A percentile compares a stretch with the other conserved stretches of the same genome.
phyloP scores from a whole-genome alignment of 768 basidiomycete species.

The Boletus insuetus region DNA sequence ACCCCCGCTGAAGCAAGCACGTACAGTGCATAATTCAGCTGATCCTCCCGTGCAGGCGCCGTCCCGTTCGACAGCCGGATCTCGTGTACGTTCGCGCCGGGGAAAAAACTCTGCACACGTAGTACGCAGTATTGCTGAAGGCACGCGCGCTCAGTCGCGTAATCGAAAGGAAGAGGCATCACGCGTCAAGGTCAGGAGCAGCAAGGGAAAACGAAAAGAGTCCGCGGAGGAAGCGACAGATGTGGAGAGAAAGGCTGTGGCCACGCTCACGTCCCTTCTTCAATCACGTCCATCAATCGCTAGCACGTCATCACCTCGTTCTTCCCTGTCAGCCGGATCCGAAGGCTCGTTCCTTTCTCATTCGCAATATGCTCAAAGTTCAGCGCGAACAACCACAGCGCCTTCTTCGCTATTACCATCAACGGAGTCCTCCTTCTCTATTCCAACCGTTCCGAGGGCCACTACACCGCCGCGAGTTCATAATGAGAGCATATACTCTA shows the following conservation, averaged over 20 bases:
- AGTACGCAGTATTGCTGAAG: slow-evolving; percentile 45
- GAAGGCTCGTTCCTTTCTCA: slow-evolving; percentile 64
- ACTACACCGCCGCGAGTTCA: slow-evolving; percentile 36
- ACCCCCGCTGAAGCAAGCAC: slow-evolving; percentile 70
- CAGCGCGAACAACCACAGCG: slow-evolving; percentile 50
- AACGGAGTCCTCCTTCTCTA: slow-evolving; percentile 38
- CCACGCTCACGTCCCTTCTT: slow-evolving; percentile 71
- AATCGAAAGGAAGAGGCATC: slow-evolving; percentile 40
- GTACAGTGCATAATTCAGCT: slow-evolving; percentile 72
- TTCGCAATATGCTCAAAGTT: slow-evolving; percentile 66
- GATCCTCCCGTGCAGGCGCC: slow-evolving; percentile 64
- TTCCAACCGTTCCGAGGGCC: slow-evolving; percentile 23
- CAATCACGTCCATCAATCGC: slow-evolving; percentile 61
- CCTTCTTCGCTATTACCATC: slow-evolving; percentile 39
- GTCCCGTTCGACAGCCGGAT: slow-evolving; percentile 35
- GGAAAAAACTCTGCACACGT: slow-evolving; percentile 7
- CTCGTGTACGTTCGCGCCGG: slow-evolving; percentile 24
- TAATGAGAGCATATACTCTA: slow-evolving; percentile 38
- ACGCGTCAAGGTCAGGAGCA: slow-evolving; percentile 36
- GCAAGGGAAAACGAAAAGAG: slow-evolving; percentile 52
- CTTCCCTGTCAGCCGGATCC: slow-evolving; percentile 66
- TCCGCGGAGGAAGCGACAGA: slow-evolving; percentile 38
- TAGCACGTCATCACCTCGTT: slow-evolving; percentile 66
- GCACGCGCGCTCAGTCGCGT: slow-evolving; percentile 45
- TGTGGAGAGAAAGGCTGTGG: slow-evolving; percentile 80